These are phyloP conservation scores for Penicillium lividum DNA, from an alignment of 495 filamentous ascomycete species.

Conservation along the genomic window DNA sequence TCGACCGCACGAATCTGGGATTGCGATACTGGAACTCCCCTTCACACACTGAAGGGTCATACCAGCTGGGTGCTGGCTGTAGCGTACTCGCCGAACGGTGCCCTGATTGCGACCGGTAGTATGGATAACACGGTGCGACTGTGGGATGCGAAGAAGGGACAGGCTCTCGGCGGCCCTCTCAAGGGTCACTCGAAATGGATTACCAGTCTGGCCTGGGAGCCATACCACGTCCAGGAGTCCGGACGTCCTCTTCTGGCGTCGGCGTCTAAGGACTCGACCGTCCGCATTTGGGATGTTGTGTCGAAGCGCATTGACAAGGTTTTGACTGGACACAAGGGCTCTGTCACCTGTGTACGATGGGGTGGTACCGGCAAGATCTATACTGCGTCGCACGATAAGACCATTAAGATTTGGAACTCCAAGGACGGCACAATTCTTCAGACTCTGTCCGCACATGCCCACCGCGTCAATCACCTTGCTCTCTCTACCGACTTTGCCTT, in stretches of 20 bases:
- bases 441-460: conserved; percentile 78
- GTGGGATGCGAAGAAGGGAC: conserved; percentile 86
- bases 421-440: conserved; percentile 75
- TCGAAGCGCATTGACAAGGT: conserved; percentile 76
- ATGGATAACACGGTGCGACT: conserved; percentile 91
- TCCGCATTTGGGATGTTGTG: conserved; percentile 84
- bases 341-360: conserved; percentile 91
- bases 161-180: conserved; percentile 70
- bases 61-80: conserved; percentile 90
- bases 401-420: conserved; percentile 88
- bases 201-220: conserved; percentile 86
- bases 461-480: conserved; percentile 96
- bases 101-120: conserved; percentile 82
- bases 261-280: conserved; percentile 86
- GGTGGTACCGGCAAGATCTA: conserved; percentile 87
- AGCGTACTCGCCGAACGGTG: conserved; percentile 80
- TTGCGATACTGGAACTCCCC: conserved; percentile 88
- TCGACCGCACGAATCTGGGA: conserved; percentile 94
- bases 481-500: conserved; percentile 92
- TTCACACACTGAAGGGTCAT: conserved; percentile 89
- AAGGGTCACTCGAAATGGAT: conserved; percentile 94
- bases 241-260: conserved; percentile 81
- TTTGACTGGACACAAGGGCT: conserved; percentile 83
- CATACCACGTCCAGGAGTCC: conserved; percentile 79
- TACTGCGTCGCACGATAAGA: conserved; percentile 88